Base-by-base conservation (phyloP, 2,329 filamentous ascomycete genomes). In the Salinomyces thailandicus region DNA sequence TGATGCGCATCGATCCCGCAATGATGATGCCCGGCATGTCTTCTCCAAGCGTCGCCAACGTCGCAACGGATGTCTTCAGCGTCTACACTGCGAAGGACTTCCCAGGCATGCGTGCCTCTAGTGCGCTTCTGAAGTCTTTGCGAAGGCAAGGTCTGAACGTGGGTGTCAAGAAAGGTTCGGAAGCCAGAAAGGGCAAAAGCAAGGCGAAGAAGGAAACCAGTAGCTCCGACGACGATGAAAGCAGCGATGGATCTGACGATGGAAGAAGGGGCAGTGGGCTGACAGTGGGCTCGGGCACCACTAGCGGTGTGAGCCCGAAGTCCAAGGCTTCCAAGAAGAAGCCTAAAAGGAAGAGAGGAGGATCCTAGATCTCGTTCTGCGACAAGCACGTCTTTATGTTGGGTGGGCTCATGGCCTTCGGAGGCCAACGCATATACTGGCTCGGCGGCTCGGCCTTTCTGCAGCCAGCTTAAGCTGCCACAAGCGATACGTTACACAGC, bases 41-140 rank as follows among this genome's bases (percentile, higher is more conserved):
- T 8, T 66, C 64, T 24, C 62, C 62, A 4, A 67, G 67, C 35
- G 61, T 71, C n/a, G 68, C 67, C 5, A 64, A 64, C 40, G 61
- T 67, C 12, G 70, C 77, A 61, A 85, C 77, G 52, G 75, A 83
- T 12, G 64, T 77, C n/a, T 87, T 91, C 53, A 77, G 73, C 9
- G 83, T 87, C 5, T 87, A 81, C 58, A 86, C 80, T 29, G 84
- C 84, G 29, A 91, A 89, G 55, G 83, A 89, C 53, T 91, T 91
- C 42, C 81, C 82, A 0, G 84, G 84, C 5, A 91, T 91, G 83
- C 70, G 78, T 39, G 77, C 81, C 1, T 86, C 81, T 56, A 86
- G 81, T 17, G 67, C 72, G 13, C 62, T 91, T 24, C 84, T 84
- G 1, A 82, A 82, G 56, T 69, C 73, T 19, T 63, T 91, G 39